Evolutionary conservation across 1,284 basidiomycete species (phyloP).

Genomic region (Pascua guehoae): DNA sequence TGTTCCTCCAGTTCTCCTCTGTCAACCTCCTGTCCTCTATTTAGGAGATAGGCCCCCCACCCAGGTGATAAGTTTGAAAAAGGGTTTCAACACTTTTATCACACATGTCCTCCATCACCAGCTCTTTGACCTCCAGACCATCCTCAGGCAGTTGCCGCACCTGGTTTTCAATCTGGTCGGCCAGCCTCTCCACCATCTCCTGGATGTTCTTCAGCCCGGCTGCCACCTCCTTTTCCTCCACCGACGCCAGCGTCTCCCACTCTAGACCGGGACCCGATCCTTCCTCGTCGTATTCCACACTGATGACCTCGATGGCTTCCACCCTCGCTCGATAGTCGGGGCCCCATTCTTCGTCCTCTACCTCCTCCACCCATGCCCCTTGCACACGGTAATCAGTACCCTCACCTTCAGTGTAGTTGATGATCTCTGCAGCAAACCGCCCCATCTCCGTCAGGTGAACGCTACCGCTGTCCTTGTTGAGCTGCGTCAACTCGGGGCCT

Average conservation of each 20-base stretch:
- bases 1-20: too few species aligned
- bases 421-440: neutral
- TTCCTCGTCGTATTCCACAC: too few species aligned
- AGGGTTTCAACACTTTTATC: too few species aligned
- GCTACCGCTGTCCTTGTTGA: too few species aligned
- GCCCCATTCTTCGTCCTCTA: neutral
- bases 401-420: neutral
- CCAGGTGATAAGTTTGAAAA: too few species aligned
- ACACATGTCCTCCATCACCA: neutral
- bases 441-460: too few species aligned
- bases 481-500: neutral
- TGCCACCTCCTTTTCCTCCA: neutral
- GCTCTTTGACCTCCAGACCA: neutral
- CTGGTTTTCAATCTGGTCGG: neutral
- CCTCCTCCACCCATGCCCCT: neutral
- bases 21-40: too few species aligned
- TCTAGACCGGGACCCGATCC: too few species aligned
- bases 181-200: neutral
- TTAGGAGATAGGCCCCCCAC: too few species aligned
- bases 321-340: neutral
- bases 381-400: neutral
- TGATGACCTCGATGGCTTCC: neutral
- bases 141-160: neutral
- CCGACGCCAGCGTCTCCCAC: too few species aligned
- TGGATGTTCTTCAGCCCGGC: neutral